Evolutionary conservation across 2,329 filamentous ascomycete species (phyloP).

Genomic region (Fusarium setosum): DNA sequence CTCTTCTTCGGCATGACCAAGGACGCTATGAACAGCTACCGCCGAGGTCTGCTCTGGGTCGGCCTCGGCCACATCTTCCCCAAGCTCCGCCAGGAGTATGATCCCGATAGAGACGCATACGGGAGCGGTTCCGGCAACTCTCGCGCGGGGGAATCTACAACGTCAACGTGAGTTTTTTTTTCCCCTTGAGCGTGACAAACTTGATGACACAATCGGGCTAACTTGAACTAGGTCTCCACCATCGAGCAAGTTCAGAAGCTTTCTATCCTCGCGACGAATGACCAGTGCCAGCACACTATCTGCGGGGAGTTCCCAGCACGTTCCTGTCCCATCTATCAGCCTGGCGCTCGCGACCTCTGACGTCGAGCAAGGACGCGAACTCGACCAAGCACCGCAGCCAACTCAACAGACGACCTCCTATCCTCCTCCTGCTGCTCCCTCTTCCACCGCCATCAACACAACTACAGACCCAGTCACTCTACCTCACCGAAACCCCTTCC

Average conservation of each 20-base stretch:
- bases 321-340: slow-evolving; percentile 2
- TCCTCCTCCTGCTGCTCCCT: not conserved
- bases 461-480: slow-evolving; percentile 15
- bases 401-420: not conserved
- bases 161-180: slow-evolving; percentile 36
- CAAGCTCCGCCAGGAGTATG: slow-evolving; percentile 52
- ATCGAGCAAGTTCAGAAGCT: slow-evolving; percentile 33
- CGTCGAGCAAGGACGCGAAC: slow-evolving; percentile 17
- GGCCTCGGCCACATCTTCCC: slow-evolving; percentile 60
- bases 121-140: slow-evolving; percentile 38
- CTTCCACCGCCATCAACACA: not conserved
- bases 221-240: slow-evolving; percentile 28
- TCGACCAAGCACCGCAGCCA: not conserved
- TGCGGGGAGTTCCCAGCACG: slow-evolving; percentile 7
- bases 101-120: slow-evolving; percentile 46
- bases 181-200: rapidly evolving
- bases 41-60: slow-evolving; percentile 50
- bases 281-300: slow-evolving; percentile 31
- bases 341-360: slow-evolving; percentile 5
- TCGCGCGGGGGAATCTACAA: slow-evolving; percentile 28
- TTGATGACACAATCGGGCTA: not conserved
- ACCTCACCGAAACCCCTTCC: slow-evolving; percentile 46
- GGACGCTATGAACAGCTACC: slow-evolving; percentile 64
- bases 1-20: slow-evolving; percentile 67
- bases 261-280: slow-evolving; percentile 33